Conservation (phyloP, 1,139 yeast genomes). For the Kodamaea anthophila region DNA sequence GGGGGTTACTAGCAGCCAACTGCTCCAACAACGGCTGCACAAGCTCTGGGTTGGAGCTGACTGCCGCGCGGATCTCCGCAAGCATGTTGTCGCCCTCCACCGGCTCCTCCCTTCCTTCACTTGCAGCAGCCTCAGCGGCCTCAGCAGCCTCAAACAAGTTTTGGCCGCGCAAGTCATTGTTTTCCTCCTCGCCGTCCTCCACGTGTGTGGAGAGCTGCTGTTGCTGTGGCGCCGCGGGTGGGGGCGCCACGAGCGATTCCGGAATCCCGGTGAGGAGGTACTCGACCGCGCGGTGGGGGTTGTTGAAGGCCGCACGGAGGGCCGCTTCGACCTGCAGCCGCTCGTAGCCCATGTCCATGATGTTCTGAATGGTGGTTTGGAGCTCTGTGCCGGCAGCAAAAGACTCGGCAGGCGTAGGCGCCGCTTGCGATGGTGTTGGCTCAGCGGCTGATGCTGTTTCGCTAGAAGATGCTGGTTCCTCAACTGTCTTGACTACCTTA, state of each 20-base stretch:
- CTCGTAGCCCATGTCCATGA: conserved; percentile 95
- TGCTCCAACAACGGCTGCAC: conserved; percentile 81
- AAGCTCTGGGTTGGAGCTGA: conserved; percentile 85
- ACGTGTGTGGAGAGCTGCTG: conserved; percentile 8
- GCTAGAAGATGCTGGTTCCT: background rate
- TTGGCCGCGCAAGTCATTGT: conserved; percentile 31
- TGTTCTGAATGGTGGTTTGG: conserved; percentile 66
- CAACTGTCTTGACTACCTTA: conserved; percentile 13
- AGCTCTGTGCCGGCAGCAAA: conserved; percentile 62
- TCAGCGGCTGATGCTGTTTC: conserved; percentile 2
- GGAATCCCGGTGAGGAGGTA: conserved; percentile 90
- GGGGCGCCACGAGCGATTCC: conserved; percentile 43
- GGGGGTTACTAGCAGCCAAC: conserved; percentile 79
- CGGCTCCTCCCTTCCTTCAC: conserved; percentile 12
- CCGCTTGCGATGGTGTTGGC: conserved; percentile 3
- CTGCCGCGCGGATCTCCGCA: conserved; percentile 66
- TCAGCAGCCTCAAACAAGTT: conserved; percentile 70
- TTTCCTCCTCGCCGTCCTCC: conserved; percentile 15
- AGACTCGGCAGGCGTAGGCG: conserved; percentile 23
- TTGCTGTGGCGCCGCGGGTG: conserved; percentile 8
- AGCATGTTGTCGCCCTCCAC: conserved; percentile 47
- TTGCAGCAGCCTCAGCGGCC: conserved; percentile 41
- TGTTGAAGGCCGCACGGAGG: conserved; percentile 89
- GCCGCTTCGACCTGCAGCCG: conserved; percentile 86
- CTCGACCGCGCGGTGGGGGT: conserved; percentile 98